Evolutionary conservation across 495 filamentous ascomycete genomes (phyloP).

Genomic region (Filosporella fistucella): DNA sequence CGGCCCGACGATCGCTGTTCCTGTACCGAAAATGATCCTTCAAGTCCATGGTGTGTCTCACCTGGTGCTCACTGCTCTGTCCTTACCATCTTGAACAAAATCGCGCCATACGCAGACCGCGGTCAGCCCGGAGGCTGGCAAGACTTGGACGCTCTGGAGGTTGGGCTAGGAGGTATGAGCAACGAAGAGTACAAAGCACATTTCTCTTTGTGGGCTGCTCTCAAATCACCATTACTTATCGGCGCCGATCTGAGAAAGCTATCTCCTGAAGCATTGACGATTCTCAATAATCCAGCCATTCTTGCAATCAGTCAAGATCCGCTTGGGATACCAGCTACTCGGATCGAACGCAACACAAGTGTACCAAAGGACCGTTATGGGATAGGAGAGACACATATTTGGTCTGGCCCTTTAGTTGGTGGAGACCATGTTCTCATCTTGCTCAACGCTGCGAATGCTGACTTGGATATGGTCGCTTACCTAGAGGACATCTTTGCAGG

Average conservation of each 20-base stretch:
- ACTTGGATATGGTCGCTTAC: conserved; percentile 38
- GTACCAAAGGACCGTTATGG: not conserved
- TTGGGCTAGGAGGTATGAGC: conserved; percentile 55
- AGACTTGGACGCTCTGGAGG: conserved; percentile 33
- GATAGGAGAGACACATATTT: conserved; percentile 17
- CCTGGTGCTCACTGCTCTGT: too few species aligned
- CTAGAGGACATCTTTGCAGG: conserved; percentile 48
- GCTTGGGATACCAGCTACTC: conserved; percentile 9
- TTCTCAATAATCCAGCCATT: not conserved
- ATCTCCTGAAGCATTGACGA: not conserved
- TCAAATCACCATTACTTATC: conserved; percentile 28
- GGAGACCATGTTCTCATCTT: conserved; percentile 40
- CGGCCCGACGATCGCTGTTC: not conserved
- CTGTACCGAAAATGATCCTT: not conserved
- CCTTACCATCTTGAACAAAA: not conserved
- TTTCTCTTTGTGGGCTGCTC: conserved; percentile 30
- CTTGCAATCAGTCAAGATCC: conserved; percentile 14
- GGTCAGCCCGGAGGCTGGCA: conserved; percentile 10
- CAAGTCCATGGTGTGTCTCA: not conserved
- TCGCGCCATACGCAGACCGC: not conserved
- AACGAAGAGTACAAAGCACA: conserved; percentile 33
- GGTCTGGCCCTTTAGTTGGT: conserved; percentile 32
- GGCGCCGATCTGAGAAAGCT: conserved; percentile 20
- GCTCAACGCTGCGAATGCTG: conserved; percentile 35
- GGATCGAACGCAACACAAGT: not conserved